Evolutionary conservation across 2,329 filamentous ascomycete genomes (phyloP), one percentile per base, ranked within the genome.

Genomic region (Claviceps citrina): DNA sequence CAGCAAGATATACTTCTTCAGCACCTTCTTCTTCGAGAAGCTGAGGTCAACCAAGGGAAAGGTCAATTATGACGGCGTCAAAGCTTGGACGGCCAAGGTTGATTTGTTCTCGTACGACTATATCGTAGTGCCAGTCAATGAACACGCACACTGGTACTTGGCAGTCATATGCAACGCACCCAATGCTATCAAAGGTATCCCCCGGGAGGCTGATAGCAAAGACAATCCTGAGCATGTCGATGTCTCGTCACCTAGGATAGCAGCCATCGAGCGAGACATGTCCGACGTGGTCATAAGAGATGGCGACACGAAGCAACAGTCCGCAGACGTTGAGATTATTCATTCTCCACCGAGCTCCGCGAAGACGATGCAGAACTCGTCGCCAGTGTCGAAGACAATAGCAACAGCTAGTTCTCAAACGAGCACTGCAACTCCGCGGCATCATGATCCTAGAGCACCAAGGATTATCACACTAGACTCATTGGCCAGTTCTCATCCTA

Each of bases 111-210:
- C 69, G 5, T 86, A 84, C 50, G 84, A 94, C 54, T 95, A 87
- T 56, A 78, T 96, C 43, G 70, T 96, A 9, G 81, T 98, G 6
- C 91, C 91, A 0, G 84, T 98, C 56, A 93, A 94, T 51, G 83
- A 95, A 54, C 67, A 76, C 48, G 63, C 68, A 1, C 91, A 98
- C 58, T 98, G 93, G 91, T 96, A 91, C 59, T 66, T 96, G 47
- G 86, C 85, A 12, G 89, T 98, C 41, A 89, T 98, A 39, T 94
- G 85, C 70, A 94, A 98, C 52, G 70, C 89, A 2, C 72, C 76
- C 3, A 77, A 70, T 38, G 66, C 91, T 18, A 53, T 75, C 36
- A 34, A 27, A 2, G 46, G 38, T 18, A 31, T 46, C 3, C 39
- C 48, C 16, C 33, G 47, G 5, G 41, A 47, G n/a, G 40, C 41